Evolutionary conservation across 192 early-diverging fungal genomes (phyloP).

Genomic region (Coemansia sp.): DNA sequence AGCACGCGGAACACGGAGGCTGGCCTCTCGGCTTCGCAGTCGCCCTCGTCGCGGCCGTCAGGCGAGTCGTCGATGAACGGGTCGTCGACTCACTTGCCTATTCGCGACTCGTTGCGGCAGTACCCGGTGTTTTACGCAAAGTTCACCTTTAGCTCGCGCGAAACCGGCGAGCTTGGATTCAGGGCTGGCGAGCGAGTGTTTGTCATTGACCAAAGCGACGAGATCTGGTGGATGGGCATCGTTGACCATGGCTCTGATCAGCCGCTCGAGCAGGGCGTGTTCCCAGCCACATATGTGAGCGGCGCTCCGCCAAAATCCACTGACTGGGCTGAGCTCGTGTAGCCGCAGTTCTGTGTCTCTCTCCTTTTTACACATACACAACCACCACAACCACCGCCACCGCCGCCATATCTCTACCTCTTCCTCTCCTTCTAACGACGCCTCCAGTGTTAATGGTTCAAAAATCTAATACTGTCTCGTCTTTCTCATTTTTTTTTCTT

Average conservation of each 20-base stretch:
- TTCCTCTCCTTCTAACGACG: neutral
- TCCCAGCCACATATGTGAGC: constrained; percentile 76
- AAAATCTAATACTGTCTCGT: neutral
- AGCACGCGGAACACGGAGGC: constrained; percentile 43
- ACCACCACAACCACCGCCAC: neutral
- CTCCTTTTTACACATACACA: neutral
- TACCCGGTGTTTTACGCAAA: constrained; percentile 68
- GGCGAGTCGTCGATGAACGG: constrained; percentile 37
- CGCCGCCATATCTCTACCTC: neutral
- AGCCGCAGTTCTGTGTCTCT: neutral
- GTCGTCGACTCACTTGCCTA: constrained; percentile 39
- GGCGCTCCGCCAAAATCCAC: constrained; percentile 50
- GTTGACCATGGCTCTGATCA: constrained; percentile 62
- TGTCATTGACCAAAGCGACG: constrained; percentile 76
- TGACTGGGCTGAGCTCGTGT: constrained; percentile 53
- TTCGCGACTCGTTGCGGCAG: constrained; percentile 57
- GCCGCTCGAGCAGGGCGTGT: constrained; percentile 67
- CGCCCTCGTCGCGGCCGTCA: constrained; percentile 47
- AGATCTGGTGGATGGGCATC: constrained; percentile 84
- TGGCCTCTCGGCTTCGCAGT: constrained; percentile 31
- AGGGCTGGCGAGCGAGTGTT: constrained; percentile 67
- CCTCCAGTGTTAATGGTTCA: neutral
- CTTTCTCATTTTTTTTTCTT: too few relatives aligned
- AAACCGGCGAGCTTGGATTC: constrained; percentile 74
- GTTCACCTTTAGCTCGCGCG: constrained; percentile 71